Conservation (phyloP, 2,329 filamentous ascomycete species). For the Paecilomyces dactylethromorphus region DNA sequence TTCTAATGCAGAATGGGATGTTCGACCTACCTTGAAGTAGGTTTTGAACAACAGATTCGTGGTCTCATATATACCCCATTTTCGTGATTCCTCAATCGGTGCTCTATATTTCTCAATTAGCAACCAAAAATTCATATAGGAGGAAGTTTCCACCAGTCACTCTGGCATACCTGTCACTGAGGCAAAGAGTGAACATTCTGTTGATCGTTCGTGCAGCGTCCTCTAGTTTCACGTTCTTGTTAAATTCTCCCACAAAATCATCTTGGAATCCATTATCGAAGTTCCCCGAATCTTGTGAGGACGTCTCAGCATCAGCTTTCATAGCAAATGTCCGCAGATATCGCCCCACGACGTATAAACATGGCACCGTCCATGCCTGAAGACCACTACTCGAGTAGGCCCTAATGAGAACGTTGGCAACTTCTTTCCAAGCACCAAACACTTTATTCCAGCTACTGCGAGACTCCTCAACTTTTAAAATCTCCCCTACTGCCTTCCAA, state of each 20-base stretch:
- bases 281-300: slow-evolving; percentile 41
- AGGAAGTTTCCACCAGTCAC: neutral
- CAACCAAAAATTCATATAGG: neutral
- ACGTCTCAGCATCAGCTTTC: slow-evolving; percentile 69
- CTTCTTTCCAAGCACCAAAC: slow-evolving; percentile 83
- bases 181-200: slow-evolving; percentile 81
- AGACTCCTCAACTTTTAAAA: slow-evolving; percentile 60
- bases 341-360: slow-evolving; percentile 79
- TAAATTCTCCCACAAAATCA: slow-evolving; percentile 69
- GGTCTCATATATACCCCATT: slow-evolving; percentile 96
- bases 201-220: slow-evolving; percentile 89
- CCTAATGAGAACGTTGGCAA: slow-evolving; percentile 68
- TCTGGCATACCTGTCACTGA: slow-evolving; percentile 70
- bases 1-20: neutral
- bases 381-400: slow-evolving; percentile 73
- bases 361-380: slow-evolving; percentile 86
- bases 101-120: slow-evolving; percentile 47
- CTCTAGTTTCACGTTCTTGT: slow-evolving; percentile 78
- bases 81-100: slow-evolving; percentile 79
- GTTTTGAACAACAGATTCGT: slow-evolving; percentile 97
- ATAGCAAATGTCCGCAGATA: slow-evolving; percentile 85
- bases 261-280: slow-evolving; percentile 60
- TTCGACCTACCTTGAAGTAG: slow-evolving; percentile 66
- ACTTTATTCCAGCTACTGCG: slow-evolving; percentile 69
- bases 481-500: slow-evolving; percentile 73